Evolutionary conservation across 495 filamentous ascomycete species (phyloP), one percentile per base, ranked within the genome.

Genomic region (Penicillium chermesinum): DNA sequence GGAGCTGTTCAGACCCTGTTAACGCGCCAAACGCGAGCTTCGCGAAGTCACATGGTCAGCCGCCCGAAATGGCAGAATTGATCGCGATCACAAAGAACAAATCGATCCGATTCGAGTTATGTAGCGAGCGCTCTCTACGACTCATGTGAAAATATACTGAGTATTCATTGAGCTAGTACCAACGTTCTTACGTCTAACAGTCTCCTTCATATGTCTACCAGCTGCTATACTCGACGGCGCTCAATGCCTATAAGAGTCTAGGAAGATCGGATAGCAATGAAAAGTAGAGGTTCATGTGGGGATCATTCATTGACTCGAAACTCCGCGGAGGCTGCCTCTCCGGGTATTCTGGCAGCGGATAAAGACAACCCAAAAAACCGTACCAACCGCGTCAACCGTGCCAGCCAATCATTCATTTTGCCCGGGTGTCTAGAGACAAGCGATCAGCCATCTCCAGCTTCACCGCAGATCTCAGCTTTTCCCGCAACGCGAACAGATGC

Each of bases 391-490:
- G n/a, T n/a, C n/a, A n/a, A n/a, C n/a, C n/a, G n/a, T n/a, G n/a
- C n/a, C n/a, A n/a, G n/a, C n/a, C 4, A 20, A 30, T 14, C 35
- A 17, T 19, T 47, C 67, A 73, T 57, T 74, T 74, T 15, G 83
- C 80, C 44, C 84, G 71, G 0, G 83, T 85, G 66, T 88, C 85
- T 46, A 88, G 52, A 15, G 78, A 72, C 48, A 87, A 59, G 37
- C 85, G 69, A 62, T 88, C 83, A 3, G 75, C 81, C 41, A 77
- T 70, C 43, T 81, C 74, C 45, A 88, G 64, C 21, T 82, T 80
- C 38, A 87, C 79, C 6, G 77, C 77, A 5, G 83, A 82, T 58
- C 77, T 83, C 60, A 88, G 64, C 48, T 72, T 64, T 53, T 82
- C 76, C 51, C 81, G 82, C 49, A 88, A 69, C 7, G 63, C 69